Percentiles rank a stretch among this genome's conserved stretches.
phyloP scores from a whole-genome alignment of 2,329 filamentous ascomycete species.

The Eutypa lata region DNA sequence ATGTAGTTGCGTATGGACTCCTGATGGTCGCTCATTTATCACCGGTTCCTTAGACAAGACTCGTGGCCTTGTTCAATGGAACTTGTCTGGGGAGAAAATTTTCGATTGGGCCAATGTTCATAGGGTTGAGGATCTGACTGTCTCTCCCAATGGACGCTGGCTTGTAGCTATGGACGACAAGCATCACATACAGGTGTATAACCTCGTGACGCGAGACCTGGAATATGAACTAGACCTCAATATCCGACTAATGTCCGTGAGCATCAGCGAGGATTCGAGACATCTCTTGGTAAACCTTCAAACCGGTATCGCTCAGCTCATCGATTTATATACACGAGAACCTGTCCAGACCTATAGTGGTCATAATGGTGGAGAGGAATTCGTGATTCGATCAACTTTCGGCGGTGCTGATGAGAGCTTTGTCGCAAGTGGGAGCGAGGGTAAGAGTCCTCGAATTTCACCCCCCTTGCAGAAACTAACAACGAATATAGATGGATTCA shows the following conservation, averaged over 20 bases:
- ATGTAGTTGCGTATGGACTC: conserved; percentile 85
- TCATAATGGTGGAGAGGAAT: conserved; percentile 66
- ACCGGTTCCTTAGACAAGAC: conserved; percentile 71
- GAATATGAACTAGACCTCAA: conserved; percentile 71
- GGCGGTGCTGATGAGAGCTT: conserved; percentile 92
- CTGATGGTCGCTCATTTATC: conserved; percentile 73
- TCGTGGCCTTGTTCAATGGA: conserved; percentile 69
- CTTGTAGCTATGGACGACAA: conserved; percentile 75
- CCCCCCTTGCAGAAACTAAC: conserved; percentile 4
- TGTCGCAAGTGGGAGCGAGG: conserved; percentile 87
- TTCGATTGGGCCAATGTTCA: conserved; percentile 68
- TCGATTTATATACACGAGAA: conserved; percentile 71
- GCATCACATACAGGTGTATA: conserved; percentile 74
- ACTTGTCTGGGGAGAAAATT: conserved; percentile 57
- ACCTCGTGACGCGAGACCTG: conserved; percentile 70
- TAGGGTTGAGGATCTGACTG: conserved; percentile 79
- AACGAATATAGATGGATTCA: conserved; percentile 49
- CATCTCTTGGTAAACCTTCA: conserved; percentile 80
- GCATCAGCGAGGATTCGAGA: conserved; percentile 76
- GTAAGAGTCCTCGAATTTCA: conserved; percentile 43
- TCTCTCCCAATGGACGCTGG: conserved; percentile 75
- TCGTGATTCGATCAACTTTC: conserved; percentile 77
- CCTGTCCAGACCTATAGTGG: conserved; percentile 74
- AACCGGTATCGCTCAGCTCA: conserved; percentile 71
- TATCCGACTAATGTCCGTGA: conserved; percentile 72